Conservation (phyloP, 106 monocot genomes). For the Allium cepa region DNA sequence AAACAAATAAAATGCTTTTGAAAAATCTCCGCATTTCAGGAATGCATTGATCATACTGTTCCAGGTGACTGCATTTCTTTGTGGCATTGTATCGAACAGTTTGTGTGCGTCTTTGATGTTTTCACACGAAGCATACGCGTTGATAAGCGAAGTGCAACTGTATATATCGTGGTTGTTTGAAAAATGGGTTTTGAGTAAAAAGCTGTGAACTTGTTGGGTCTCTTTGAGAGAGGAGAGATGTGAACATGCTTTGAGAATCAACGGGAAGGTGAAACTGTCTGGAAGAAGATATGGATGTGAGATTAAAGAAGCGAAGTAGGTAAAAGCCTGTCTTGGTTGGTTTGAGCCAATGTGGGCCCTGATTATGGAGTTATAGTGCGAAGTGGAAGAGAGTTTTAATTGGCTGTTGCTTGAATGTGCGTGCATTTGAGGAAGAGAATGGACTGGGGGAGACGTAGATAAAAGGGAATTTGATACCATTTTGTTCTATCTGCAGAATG, state of each 20-base stretch:
- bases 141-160: conserved; percentile 15
- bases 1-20: conserved; percentile 8
- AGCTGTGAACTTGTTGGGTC: conserved; percentile 20
- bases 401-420: not conserved
- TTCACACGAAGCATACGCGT: conserved; percentile 21
- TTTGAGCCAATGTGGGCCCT: conserved; percentile 4
- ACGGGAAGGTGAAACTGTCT: conserved; percentile 18
- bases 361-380: conserved; percentile 16
- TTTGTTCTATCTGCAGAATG: not conserved
- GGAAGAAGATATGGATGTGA: not conserved
- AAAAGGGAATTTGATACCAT: not conserved
- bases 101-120: conserved; percentile 12
- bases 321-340: conserved; percentile 1
- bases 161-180: conserved; percentile 2
- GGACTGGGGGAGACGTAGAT: not conserved
- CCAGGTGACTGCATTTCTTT: conserved; percentile 16
- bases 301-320: conserved; percentile 7
- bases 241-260: conserved; percentile 27
- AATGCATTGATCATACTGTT: conserved; percentile 24
- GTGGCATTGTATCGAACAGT: conserved; percentile 30
- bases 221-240: conserved; percentile 11
- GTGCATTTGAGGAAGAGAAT: not conserved
- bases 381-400: not conserved
- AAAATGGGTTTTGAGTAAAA: conserved; percentile 14
- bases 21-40: conserved; percentile 14